These are phyloP conservation scores for Stellera chamaejasme DNA, from an alignment of 345 rosid genomes.

Conservation along the genomic window DNA sequence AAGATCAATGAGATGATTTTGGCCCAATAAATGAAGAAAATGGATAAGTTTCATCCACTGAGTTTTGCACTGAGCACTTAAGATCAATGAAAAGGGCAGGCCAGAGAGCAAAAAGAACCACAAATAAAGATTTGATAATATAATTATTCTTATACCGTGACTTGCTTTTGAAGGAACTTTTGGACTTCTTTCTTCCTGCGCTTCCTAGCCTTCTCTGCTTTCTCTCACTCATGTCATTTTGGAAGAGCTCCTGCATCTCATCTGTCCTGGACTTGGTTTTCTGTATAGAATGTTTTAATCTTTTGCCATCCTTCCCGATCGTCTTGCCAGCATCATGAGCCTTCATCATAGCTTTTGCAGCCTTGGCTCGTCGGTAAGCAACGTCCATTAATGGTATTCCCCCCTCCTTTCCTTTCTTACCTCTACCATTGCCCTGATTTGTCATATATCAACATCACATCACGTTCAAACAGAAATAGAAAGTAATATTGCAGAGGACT, in stretches of 20 bases:
- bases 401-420: slow-evolving; percentile 52
- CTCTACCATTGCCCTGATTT: slow-evolving; percentile 40
- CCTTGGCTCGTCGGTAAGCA: slow-evolving; percentile 86
- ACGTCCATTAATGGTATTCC: slow-evolving; percentile 63
- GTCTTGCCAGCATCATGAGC: slow-evolving; percentile 66
- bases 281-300: slow-evolving; percentile 32
- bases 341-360: slow-evolving; percentile 68
- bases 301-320: slow-evolving; percentile 34
- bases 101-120: no score
- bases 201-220: slow-evolving; percentile 43
- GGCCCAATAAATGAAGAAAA: no score
- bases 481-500: not conserved
- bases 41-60: no score
- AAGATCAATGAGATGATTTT: no score
- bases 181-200: slow-evolving; percentile 45
- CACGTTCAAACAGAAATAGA: not conserved
- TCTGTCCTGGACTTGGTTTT: slow-evolving; percentile 53
- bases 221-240: slow-evolving; percentile 70
- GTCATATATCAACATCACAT: not conserved
- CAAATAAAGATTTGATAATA: no score
- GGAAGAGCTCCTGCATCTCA: slow-evolving; percentile 80
- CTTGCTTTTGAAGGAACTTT: slow-evolving; percentile 87
- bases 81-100: no score
- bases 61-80: no score
- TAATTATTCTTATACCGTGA: slow-evolving; percentile 44